phyloP scores from a whole-genome alignment of 495 filamentous ascomycete genomes.

The Tetracladium setigerum region DNA sequence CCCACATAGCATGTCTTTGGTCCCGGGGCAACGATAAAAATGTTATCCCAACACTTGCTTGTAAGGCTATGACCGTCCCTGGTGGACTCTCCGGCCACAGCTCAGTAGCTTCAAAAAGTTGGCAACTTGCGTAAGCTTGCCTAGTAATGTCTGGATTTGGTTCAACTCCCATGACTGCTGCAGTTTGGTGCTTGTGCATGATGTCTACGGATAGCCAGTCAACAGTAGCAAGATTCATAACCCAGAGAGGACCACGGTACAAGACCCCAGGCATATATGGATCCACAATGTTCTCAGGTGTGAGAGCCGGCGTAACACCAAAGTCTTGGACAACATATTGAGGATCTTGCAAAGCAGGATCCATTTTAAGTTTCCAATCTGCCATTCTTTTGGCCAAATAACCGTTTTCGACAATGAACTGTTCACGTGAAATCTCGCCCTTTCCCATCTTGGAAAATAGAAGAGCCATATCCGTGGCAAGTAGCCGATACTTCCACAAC shows the following conservation, averaged over 20 bases:
- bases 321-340: constrained; percentile 53
- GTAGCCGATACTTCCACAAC: constrained; percentile 58
- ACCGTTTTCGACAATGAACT: constrained; percentile 57
- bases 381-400: constrained; percentile 45
- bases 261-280: constrained; percentile 62
- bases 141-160: constrained; percentile 43
- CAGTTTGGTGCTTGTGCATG: constrained; percentile 72
- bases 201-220: constrained; percentile 73
- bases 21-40: constrained; percentile 72
- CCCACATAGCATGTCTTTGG: constrained; percentile 69
- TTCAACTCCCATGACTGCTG: constrained; percentile 41
- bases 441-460: constrained; percentile 67
- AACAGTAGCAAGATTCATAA: constrained; percentile 60
- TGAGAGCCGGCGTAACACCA: constrained; percentile 36
- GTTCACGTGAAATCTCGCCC: constrained; percentile 50
- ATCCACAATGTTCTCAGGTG: constrained; percentile 60
- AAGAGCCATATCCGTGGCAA: constrained; percentile 73
- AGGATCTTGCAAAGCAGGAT: constrained; percentile 49
- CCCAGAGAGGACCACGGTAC: constrained; percentile 61
- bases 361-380: constrained; percentile 48
- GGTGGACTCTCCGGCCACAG: constrained; percentile 61
- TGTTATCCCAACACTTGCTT: constrained; percentile 70
- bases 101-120: constrained; percentile 70
- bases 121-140: constrained; percentile 62
- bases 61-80: constrained; percentile 63